These are phyloP conservation scores for Solanum pinnatisectum DNA, from an alignment of 257 asterid species.

Conservation along the genomic window DNA sequence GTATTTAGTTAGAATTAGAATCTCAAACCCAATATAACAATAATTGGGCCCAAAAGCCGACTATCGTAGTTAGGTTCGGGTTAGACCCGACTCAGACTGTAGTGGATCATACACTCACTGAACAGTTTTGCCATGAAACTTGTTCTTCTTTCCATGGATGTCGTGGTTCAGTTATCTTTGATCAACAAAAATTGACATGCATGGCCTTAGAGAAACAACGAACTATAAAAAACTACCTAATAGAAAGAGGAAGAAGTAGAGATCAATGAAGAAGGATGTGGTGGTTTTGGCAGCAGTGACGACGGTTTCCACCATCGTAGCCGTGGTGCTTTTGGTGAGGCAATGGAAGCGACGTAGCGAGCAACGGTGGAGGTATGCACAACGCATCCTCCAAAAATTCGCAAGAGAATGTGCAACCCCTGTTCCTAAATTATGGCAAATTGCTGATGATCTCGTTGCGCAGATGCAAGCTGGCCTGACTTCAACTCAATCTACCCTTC, in stretches of 20 bases:
- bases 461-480: constrained; percentile 40
- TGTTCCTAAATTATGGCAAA: constrained; percentile 43
- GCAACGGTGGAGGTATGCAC: constrained; percentile 39
- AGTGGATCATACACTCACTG: background rate
- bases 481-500: constrained; percentile 15
- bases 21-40: too few relatives aligned
- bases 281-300: constrained; percentile 30
- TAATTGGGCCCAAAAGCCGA: background rate
- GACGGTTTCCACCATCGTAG: constrained; percentile 31
- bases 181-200: background rate
- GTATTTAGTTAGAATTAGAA: too few relatives aligned
- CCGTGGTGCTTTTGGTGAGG: constrained; percentile 22
- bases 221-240: background rate
- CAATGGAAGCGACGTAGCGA: constrained; percentile 37
- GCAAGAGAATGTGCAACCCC: constrained; percentile 61
- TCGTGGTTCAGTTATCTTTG: constrained; percentile 14
- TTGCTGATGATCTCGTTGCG: constrained; percentile 43
- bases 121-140: constrained; percentile 10
- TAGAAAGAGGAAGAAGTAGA: background rate
- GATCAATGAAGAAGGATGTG: constrained; percentile 40
- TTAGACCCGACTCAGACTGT: background rate
- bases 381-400: constrained; percentile 47
- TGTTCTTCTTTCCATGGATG: constrained; percentile 16
- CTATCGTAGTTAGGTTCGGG: background rate
- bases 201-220: background rate